These are phyloP conservation scores for Ophiocordyceps camponoti-leonardi DNA, from an alignment of 2,329 filamentous ascomycete species.

Conservation along the genomic window DNA sequence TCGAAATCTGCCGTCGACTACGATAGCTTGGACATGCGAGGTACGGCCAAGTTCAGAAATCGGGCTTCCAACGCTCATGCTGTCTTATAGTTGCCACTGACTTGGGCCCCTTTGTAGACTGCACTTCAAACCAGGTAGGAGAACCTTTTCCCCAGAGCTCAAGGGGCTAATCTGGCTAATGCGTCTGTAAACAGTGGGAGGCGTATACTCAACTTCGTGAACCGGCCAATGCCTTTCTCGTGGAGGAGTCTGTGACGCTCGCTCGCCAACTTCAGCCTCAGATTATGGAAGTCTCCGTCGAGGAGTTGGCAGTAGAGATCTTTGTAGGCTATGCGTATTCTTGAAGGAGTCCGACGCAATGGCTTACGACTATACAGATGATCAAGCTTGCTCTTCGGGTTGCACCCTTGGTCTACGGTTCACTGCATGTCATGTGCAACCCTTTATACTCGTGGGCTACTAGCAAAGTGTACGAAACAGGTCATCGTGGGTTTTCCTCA, in stretches of 20 bases:
- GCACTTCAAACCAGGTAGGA: constrained; percentile 1
- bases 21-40: not conserved
- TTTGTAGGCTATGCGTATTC: not conserved
- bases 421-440: constrained; percentile 1
- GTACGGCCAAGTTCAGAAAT: not conserved
- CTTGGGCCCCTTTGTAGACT: not conserved
- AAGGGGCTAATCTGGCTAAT: not conserved
- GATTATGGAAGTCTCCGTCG: not conserved
- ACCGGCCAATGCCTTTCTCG: not conserved
- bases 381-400: not conserved
- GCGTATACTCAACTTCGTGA: not conserved
- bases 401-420: not conserved
- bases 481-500: not conserved
- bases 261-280: not conserved
- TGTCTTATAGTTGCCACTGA: not conserved
- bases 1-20: not conserved
- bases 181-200: not conserved
- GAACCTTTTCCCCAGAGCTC: no score
- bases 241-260: not conserved
- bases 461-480: not conserved
- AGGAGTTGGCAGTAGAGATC: not conserved
- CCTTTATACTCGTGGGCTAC: not conserved
- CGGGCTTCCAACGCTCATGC: not conserved
- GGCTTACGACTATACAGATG: not conserved
- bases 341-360: not conserved